Evolutionary conservation across 345 rosid genomes (phyloP).

Genomic region (Citrus sinensis): DNA sequence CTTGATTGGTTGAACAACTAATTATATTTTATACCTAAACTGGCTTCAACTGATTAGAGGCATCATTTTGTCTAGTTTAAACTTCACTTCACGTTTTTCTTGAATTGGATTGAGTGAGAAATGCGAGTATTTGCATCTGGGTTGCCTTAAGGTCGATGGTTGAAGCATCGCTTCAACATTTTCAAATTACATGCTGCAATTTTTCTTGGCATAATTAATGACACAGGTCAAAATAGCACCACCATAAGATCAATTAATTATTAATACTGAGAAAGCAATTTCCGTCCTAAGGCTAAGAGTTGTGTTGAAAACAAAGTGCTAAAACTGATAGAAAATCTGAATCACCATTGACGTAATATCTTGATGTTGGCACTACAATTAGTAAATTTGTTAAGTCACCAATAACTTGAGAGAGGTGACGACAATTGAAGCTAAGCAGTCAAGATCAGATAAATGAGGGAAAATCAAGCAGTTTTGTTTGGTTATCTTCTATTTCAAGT

Average conservation of each 20-base stretch:
- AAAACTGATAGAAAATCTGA: not conserved
- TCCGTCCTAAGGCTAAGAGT: not conserved
- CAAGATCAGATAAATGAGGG: constrained; percentile 3
- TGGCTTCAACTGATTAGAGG: not conserved
- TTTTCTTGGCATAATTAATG: not conserved
- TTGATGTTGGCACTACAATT: not conserved
- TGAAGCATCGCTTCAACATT: constrained; percentile 6
- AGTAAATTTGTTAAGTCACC: not conserved
- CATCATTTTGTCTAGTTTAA: not conserved
- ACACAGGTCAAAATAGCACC: not conserved
- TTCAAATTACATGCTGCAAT: not conserved
- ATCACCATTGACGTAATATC: not conserved
- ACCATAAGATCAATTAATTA: not conserved
- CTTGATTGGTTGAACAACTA: constrained; percentile 10
- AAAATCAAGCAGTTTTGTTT: not conserved
- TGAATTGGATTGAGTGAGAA: not conserved
- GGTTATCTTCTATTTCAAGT: constrained; percentile 6
- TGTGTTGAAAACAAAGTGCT: not conserved
- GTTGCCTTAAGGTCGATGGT: not conserved
- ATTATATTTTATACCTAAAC: not conserved
- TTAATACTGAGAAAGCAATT: not conserved
- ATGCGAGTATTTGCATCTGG: not conserved
- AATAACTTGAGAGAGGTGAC: not conserved
- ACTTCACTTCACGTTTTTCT: not conserved
- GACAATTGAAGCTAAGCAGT: not conserved